A percentile compares a stretch with the other conserved stretches of the same genome.
Conservation (phyloP, 305 asterid genomes). For the Solanum hybrid region DNA sequence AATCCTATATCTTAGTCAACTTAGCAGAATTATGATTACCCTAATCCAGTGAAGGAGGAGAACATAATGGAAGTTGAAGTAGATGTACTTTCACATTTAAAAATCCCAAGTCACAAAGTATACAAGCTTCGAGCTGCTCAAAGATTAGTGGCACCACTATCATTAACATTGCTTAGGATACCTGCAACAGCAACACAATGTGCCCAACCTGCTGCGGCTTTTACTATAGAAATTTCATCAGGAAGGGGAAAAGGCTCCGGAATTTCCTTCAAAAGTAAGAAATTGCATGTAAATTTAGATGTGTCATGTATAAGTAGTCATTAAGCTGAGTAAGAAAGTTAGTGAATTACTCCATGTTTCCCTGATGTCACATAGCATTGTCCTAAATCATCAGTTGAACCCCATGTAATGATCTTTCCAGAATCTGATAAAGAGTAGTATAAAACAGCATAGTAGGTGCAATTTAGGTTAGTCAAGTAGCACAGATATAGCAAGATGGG, state of each 20-base stretch:
- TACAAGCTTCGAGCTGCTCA: background rate
- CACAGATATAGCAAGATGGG: background rate
- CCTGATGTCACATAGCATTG: slow-evolving; percentile 93
- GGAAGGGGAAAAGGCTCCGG: slow-evolving; percentile 99
- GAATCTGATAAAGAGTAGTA: slow-evolving; percentile 36
- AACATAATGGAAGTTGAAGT: background rate
- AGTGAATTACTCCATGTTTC: slow-evolving; percentile 76
- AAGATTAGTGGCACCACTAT: background rate
- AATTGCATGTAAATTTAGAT: slow-evolving; percentile 22
- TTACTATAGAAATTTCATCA: slow-evolving; percentile 38
- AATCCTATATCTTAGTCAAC: background rate
- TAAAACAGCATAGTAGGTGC: background rate
- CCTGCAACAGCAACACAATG: slow-evolving; percentile 87
- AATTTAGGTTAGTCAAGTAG: background rate
- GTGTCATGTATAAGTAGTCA: background rate
- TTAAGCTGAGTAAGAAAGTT: background rate
- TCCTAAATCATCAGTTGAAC: slow-evolving; percentile 89
- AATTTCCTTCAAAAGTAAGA: slow-evolving; percentile 59
- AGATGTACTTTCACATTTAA: background rate
- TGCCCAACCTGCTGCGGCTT: slow-evolving; percentile 95
- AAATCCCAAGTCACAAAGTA: background rate
- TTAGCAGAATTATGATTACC: background rate
- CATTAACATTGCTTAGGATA: slow-evolving; percentile 5
- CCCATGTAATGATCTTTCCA: slow-evolving; percentile 97
- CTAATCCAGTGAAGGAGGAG: background rate